A percentile compares a stretch with the other conserved stretches of the same genome.
Evolutionary conservation across 371 early-diverging fungal genomes (phyloP).

Genomic region (Thermomucor indicae-seudaticae): DNA sequence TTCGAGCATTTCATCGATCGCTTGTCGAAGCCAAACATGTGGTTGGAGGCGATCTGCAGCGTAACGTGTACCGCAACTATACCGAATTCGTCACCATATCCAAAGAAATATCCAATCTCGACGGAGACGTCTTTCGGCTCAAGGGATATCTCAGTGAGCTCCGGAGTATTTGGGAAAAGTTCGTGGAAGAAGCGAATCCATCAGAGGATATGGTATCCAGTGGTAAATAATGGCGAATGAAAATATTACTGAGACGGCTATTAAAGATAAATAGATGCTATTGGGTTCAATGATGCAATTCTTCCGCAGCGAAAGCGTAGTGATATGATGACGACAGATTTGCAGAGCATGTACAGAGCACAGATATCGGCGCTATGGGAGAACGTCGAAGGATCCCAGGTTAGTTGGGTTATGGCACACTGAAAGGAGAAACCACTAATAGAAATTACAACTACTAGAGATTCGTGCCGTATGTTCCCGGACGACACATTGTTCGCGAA

Average conservation of each 20-base stretch:
- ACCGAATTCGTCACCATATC: slow-evolving; percentile 92
- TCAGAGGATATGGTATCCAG: slow-evolving; percentile 11
- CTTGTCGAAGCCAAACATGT: slow-evolving; percentile 72
- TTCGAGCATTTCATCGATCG: slow-evolving; percentile 54
- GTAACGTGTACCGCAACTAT: slow-evolving; percentile 92
- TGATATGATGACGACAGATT: slow-evolving; percentile 44
- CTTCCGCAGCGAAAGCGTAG: slow-evolving; percentile 29
- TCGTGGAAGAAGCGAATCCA: slow-evolving; percentile 46
- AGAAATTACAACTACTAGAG: too few relatives aligned
- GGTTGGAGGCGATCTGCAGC: slow-evolving; percentile 80
- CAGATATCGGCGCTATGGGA: slow-evolving; percentile 73
- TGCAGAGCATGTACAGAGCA: slow-evolving; percentile 55
- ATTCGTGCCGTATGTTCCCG: slow-evolving; percentile 71
- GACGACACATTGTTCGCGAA: slow-evolving; percentile 78
- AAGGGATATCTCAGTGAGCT: slow-evolving; percentile 69
- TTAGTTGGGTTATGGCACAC: too few relatives aligned
- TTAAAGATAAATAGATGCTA: slow-evolving; percentile 4
- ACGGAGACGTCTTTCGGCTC: slow-evolving; percentile 69
- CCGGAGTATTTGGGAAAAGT: slow-evolving; percentile 56
- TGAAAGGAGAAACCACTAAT: too few relatives aligned
- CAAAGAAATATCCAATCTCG: slow-evolving; percentile 85
- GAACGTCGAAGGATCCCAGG: slow-evolving; percentile 76
- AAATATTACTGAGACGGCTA: too few relatives aligned
- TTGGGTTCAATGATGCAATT: slow-evolving; percentile 15
- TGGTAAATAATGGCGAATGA: neutral